Percentiles rank a stretch among this genome's conserved stretches.
These are phyloP conservation scores for Geotrichum bryndzae DNA, from an alignment of 1,139 yeast genomes.

Conservation along the genomic window DNA sequence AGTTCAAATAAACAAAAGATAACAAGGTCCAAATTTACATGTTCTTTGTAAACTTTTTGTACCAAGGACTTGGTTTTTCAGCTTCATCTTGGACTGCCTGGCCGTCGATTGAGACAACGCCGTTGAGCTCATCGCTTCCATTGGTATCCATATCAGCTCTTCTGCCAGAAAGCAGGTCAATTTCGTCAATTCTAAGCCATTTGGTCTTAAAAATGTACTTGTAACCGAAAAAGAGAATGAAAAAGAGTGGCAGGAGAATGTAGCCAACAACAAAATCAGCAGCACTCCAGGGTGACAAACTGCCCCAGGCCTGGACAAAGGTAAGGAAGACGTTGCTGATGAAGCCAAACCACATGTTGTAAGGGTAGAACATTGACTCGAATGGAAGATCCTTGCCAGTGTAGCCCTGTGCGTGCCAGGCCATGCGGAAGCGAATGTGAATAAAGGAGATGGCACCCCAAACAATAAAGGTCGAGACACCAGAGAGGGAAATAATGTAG, in stretches of 20 bases:
- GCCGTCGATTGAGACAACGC: slow-evolving; percentile 6
- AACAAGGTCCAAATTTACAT: neutral
- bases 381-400: slow-evolving; percentile 48
- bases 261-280: slow-evolving; percentile 61
- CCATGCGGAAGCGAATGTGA: slow-evolving; percentile 48
- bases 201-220: slow-evolving; percentile 41
- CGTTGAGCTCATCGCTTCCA: slow-evolving; percentile 1
- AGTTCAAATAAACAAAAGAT: neutral
- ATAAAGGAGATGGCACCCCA: slow-evolving; percentile 48
- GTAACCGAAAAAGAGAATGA: slow-evolving; percentile 40
- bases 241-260: slow-evolving; percentile 54
- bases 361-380: slow-evolving; percentile 50
- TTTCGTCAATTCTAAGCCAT: slow-evolving; percentile 40
- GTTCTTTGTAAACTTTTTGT: slow-evolving; percentile 13
- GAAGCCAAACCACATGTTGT: slow-evolving; percentile 47
- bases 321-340: slow-evolving; percentile 49
- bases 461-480: slow-evolving; percentile 50
- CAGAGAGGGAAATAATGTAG: slow-evolving; percentile 77
- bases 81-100: neutral
- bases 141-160: slow-evolving; percentile 30
- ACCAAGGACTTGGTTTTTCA: slow-evolving; percentile 4
- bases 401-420: slow-evolving; percentile 46
- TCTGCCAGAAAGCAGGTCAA: slow-evolving; percentile 43
- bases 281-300: slow-evolving; percentile 54
- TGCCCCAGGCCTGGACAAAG: slow-evolving; percentile 64